phyloP scores from a whole-genome alignment of 139 green algal species.

The Gonium pectorale region DNA sequence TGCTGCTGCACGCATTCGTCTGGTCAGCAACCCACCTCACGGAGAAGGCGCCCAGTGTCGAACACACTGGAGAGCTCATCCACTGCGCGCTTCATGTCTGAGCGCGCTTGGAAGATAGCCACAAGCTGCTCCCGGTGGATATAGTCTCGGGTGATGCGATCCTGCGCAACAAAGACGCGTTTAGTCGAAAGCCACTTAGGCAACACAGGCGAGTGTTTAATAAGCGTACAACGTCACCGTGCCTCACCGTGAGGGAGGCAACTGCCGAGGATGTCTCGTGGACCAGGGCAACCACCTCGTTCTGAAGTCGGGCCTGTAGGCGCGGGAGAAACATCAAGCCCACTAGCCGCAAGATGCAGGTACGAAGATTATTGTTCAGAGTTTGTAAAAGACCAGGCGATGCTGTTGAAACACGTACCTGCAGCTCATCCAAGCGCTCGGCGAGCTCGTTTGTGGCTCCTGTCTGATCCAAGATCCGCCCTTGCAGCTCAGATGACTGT shows the following conservation, averaged over 20 bases:
- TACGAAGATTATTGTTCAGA: no score
- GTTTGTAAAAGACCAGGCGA: no score
- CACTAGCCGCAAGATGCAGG: no score
- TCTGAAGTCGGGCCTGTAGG: neutral
- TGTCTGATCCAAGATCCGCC: neutral
- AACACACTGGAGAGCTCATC: slow-evolving; percentile 44
- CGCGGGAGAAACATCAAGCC: neutral
- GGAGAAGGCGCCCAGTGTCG: slow-evolving; percentile 16
- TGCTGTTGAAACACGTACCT: no score
- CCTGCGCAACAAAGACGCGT: no score
- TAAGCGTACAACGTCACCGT: no score
- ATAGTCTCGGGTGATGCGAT: slow-evolving; percentile 23
- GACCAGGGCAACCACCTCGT: neutral
- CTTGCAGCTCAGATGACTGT: neutral
- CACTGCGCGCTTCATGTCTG: slow-evolving; percentile 45
- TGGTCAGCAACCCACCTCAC: no score
- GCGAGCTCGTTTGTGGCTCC: neutral
- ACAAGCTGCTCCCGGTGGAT: slow-evolving; percentile 44
- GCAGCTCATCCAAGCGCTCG: neutral
- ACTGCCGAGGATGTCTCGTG: slow-evolving; percentile 2
- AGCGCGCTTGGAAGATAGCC: slow-evolving; percentile 48
- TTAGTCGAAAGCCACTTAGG: no score
- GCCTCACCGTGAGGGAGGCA: slow-evolving; percentile 10
- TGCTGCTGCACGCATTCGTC: no score
- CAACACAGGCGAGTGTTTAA: no score